phyloP scores from a whole-genome alignment of 305 asterid species.

The Monarda citriodora region DNA sequence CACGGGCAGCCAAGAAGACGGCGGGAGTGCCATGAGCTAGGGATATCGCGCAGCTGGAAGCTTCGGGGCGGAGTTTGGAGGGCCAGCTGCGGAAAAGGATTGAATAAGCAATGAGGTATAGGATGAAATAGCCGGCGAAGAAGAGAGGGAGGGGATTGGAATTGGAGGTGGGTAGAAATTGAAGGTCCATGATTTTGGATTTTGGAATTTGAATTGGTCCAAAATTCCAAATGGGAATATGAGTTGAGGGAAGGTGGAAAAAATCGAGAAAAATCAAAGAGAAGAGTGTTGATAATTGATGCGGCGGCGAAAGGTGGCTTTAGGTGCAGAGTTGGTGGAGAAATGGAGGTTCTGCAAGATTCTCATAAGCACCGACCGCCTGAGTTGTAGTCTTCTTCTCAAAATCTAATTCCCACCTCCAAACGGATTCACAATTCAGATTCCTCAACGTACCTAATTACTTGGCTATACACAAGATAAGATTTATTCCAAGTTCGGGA shows the following conservation, averaged over 20 bases:
- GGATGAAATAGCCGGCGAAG: conserved; percentile 40
- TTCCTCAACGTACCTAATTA: no score
- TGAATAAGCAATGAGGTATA: conserved; percentile 61
- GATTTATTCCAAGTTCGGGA: no score
- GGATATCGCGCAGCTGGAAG: conserved; percentile 87
- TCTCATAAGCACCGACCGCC: not conserved
- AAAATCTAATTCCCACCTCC: no score
- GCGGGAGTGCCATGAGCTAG: conserved; percentile 95
- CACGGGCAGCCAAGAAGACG: conserved; percentile 56
- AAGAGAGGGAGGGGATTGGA: conserved; percentile 47
- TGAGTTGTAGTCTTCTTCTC: no score
- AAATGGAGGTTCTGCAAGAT: not conserved
- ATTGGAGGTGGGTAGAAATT: conserved; percentile 16
- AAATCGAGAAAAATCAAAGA: not conserved
- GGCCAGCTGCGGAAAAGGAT: conserved; percentile 67
- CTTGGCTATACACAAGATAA: no score
- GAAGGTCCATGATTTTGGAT: conserved; percentile 37
- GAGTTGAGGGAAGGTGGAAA: conserved; percentile 11
- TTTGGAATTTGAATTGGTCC: not conserved
- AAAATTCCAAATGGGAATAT: not conserved
- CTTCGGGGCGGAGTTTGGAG: conserved; percentile 78
- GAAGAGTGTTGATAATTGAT: not conserved
- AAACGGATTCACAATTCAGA: no score
- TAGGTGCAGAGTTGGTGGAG: not conserved
- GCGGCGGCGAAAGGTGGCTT: conserved; percentile 11